These are phyloP conservation scores for Fusarium sacchari DNA, from an alignment of 2,329 filamentous ascomycete species.

Conservation along the genomic window DNA sequence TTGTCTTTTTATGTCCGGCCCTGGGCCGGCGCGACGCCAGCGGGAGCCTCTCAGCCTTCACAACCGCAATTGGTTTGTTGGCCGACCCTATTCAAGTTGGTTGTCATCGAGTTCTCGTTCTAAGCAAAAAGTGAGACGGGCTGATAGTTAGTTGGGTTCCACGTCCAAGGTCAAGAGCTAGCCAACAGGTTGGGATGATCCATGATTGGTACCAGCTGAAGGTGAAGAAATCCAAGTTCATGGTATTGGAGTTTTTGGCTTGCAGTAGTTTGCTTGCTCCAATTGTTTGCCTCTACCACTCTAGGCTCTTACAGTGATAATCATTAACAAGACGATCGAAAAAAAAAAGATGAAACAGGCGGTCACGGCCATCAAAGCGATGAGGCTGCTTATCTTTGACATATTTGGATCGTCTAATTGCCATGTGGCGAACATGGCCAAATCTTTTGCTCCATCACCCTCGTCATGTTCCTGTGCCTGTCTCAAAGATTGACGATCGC, in stretches of 20 bases:
- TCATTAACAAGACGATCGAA: not conserved
- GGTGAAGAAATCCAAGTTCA: slow-evolving; percentile 19
- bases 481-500: slow-evolving; percentile 28
- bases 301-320: not conserved
- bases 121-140: not conserved
- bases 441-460: not conserved
- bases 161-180: slow-evolving; percentile 2
- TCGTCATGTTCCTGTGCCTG: slow-evolving; percentile 21
- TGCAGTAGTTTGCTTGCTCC: not conserved
- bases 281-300: slow-evolving; percentile 9
- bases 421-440: slow-evolving; percentile 34
- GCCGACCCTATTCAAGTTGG: slow-evolving; percentile 5
- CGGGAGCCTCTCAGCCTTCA: slow-evolving; percentile 6
- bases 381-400: slow-evolving; percentile 31
- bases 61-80: slow-evolving; percentile 17
- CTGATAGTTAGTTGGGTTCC: not conserved
- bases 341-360: slow-evolving; percentile 39
- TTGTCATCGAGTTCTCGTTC: not conserved
- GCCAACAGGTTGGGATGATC: slow-evolving; percentile 2
- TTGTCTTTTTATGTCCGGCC: slow-evolving; percentile 15
- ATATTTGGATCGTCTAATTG: slow-evolving; percentile 31
- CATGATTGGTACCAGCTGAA: slow-evolving; percentile 18
- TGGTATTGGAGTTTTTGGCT: slow-evolving; percentile 12
- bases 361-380: slow-evolving; percentile 13
- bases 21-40: slow-evolving; percentile 32